Evolutionary conservation across 2,329 filamentous ascomycete genomes (phyloP), one percentile per base, ranked within the genome.

Genomic region (Akanthomyces lecanii): DNA sequence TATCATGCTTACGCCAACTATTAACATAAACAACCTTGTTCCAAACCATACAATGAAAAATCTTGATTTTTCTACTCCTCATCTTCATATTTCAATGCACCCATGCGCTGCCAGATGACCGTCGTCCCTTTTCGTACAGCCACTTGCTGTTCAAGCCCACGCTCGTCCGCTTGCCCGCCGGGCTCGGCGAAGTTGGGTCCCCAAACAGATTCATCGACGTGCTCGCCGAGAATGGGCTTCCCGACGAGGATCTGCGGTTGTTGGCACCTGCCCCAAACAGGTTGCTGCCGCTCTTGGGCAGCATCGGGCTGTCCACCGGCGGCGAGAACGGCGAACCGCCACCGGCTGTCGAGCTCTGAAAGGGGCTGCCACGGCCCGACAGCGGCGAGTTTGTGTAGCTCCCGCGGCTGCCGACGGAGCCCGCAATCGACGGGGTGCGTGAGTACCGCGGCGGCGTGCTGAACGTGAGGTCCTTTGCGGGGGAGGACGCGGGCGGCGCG

Each of bases 71-170:
- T 16, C 10, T 48, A 5, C 23, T 42, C 42, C 16, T 10, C 5
- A 14, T 30, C 3, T 40, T n/a, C 5, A 12, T 5, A 12, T 14
- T n/a, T 72, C 50, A 77, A 54, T 74, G 71, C 56, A 71, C 67
- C 75, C 78, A 81, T 38, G 75, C 71, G 62, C 74, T 80, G 12
- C 79, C 74, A 58, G 81, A 79, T 68, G 82, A 78, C 73, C 86
- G 73, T 73, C 87, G 79, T 69, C 90, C 89, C 76, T 88, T 91
- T 75, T 97, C 92, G 72, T 97, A 98, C 65, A 97, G 76, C 94
- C 94, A 98, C 78, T 95, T 96, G 78, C 87, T 97, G 76, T 94
- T 97, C 71, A 97, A 72, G 0, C 87, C 87, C 59, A 96, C 86
- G 67, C 86, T 92, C 48, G 88, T 87, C 63, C 86, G 84, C 77